Conservation (phyloP, 805 yeast species). For the Hagleromyces aurorensis region DNA sequence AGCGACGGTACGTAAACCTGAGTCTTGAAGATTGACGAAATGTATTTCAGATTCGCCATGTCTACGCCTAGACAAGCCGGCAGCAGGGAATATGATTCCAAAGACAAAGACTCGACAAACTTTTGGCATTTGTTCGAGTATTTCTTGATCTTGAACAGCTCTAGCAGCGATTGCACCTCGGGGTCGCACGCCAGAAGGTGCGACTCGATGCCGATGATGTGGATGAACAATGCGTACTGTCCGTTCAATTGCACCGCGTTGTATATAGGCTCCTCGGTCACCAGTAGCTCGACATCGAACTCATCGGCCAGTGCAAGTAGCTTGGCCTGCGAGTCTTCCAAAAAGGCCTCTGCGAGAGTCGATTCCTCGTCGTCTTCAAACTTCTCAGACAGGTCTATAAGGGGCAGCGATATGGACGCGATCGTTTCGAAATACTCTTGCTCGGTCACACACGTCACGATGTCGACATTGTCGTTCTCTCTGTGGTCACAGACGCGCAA, state of each 20-base stretch:
- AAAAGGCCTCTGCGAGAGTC: background rate
- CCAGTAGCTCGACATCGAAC: constrained; percentile 16
- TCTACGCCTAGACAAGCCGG: constrained; percentile 21
- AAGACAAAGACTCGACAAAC: constrained; percentile 15
- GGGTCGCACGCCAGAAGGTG: constrained; percentile 13
- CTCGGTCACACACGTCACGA: constrained; percentile 8
- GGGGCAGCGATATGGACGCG: constrained; percentile 4
- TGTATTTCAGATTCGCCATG: constrained; percentile 13
- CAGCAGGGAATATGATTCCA: constrained; percentile 17
- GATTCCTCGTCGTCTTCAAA: background rate
- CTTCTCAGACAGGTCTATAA: background rate
- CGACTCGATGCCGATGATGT: constrained; percentile 16
- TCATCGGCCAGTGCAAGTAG: constrained; percentile 9
- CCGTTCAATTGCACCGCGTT: constrained; percentile 2
- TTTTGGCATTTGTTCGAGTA: constrained; percentile 1
- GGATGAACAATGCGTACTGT: constrained; percentile 4
- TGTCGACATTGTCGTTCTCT: constrained; percentile 2
- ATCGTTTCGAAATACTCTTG: constrained; percentile 7
- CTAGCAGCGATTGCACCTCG: constrained; percentile 13
- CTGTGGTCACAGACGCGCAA: too few relatives aligned
- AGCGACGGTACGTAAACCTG: constrained; percentile 15
- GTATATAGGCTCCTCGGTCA: constrained; percentile 8
- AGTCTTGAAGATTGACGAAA: constrained; percentile 14
- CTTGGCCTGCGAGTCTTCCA: constrained; percentile 4
- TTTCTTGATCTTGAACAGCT: constrained; percentile 6